Evolutionary conservation across 176 grass and related monocot genomes (phyloP).

Genomic region (Guadua angustifolia): DNA sequence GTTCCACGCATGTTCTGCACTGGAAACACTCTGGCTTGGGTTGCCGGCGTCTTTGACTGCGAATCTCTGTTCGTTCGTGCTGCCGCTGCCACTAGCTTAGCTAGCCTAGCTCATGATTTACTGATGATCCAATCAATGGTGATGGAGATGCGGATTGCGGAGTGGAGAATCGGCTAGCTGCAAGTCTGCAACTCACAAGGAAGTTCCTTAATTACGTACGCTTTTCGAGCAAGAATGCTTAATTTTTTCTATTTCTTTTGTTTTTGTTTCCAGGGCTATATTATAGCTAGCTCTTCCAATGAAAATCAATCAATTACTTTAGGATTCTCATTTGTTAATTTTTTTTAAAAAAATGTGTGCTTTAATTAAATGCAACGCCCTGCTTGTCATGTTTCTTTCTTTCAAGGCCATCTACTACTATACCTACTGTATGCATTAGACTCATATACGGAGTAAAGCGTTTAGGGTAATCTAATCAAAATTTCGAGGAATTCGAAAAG

Average conservation of each 20-base stretch:
- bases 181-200: conserved; percentile 3
- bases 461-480: too few species aligned
- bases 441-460: too few species aligned
- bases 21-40: not conserved
- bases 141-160: not conserved
- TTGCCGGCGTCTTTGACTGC: not conserved
- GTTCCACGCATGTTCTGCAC: not conserved
- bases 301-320: not conserved
- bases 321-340: not conserved
- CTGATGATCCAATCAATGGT: conserved; percentile 8
- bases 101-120: not conserved
- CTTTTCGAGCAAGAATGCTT: not conserved
- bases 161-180: not conserved
- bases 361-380: not conserved
- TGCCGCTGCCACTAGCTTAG: not conserved
- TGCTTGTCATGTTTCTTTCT: not conserved
- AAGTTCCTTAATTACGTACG: conserved; percentile 29
- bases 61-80: not conserved
- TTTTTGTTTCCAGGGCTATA: not conserved
- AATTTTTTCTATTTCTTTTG: not conserved
- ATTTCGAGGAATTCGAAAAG: too few species aligned
- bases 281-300: not conserved
- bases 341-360: not conserved
- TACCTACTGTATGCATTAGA: too few species aligned
- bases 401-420: not conserved